Base-by-base conservation (phyloP, 148 eudicot species). In the Chenopodium suecicum region DNA sequence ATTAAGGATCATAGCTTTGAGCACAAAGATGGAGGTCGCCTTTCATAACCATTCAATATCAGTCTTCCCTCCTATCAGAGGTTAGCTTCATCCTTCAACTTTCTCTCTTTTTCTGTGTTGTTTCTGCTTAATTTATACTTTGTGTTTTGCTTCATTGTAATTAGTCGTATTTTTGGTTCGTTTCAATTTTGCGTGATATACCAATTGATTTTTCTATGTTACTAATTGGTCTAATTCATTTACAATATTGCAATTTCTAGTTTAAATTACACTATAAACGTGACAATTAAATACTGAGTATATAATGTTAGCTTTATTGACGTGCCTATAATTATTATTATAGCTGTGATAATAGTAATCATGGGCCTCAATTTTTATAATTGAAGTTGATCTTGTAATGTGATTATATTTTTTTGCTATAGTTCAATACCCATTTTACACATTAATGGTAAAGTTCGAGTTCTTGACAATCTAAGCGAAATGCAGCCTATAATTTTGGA, bases 11-110 rank as follows among this genome's bases (percentile, higher is more conserved):
- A 19, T 7, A 32, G 16, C 62, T 10, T 74, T 22, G 14, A 54
- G 71, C 20, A 7, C 19, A 48, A 48, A 27, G 20, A 83, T 83
- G 85, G 85, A 79, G 82, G 79, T 73, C 5, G 46, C 78, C 5
- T 66, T 83, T 48, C 78, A 65, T 4, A 78, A 78, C 50, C 72
- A n/a, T 27, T 65, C 81, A 27, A 52, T 47, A 29, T 32, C 29
- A 29, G 41, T 31, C 19, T 14, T 65, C 29, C 73, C 85, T 22
- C 12, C 23, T 27, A 56, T 48, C 74, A 83, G 31, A 83, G 85
- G 85, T 83, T 73, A 31, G 78, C 73, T 23, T 66, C 54, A 14
- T 66, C 10, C 64, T 81, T 62, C 73, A 31, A n/a, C 22, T 29
- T 62, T 44, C 37, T 32, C 54, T 4, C 74, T 73, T 27, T 56